A percentile compares a stretch with the other conserved stretches of the same genome.
Conservation (phyloP, 1,284 basidiomycete genomes). For the Golubevia sp. region DNA sequence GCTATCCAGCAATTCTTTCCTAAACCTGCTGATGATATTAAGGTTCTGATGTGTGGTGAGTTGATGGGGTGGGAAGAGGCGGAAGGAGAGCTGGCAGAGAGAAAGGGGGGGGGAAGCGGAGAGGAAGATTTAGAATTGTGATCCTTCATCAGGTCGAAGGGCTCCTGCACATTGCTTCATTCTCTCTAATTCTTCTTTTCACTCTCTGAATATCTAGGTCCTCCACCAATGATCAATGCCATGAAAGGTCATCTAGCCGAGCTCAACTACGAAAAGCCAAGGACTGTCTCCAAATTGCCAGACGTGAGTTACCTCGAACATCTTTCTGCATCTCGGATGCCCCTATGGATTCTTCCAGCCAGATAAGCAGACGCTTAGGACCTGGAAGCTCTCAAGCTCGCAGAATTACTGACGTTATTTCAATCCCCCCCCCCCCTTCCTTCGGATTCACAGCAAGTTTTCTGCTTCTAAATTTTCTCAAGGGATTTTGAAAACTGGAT, state of each 20-base stretch:
- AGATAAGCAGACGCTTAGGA: too few relatives aligned
- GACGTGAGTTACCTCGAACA: conserved; percentile 64
- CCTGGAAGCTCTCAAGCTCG: conserved; percentile 16
- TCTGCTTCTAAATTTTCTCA: conserved; percentile 55
- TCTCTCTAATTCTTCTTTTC: background rate
- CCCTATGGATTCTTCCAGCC: too few relatives aligned
- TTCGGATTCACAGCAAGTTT: conserved; percentile 27
- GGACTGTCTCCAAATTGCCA: conserved; percentile 65
- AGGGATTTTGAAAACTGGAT: too few relatives aligned
- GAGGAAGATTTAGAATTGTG: too few relatives aligned
- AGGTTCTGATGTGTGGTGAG: conserved; percentile 63
- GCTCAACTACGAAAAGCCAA: conserved; percentile 46
- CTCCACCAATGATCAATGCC: conserved; percentile 57
- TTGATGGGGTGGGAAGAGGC: too few relatives aligned
- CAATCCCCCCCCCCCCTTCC: background rate
- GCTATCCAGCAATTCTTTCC: conserved; percentile 73
- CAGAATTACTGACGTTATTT: conserved; percentile 1
- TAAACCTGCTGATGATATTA: conserved; percentile 46
- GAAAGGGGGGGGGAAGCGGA: too few relatives aligned
- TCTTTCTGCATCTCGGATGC: too few relatives aligned
- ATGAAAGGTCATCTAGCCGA: conserved; percentile 58
- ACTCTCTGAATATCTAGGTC: conserved; percentile 16
- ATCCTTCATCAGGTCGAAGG: too few relatives aligned
- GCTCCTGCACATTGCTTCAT: too few relatives aligned
- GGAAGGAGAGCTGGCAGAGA: too few relatives aligned